Evolutionary conservation across 2,329 filamentous ascomycete species (phyloP), one percentile per base, ranked within the genome.

Genomic region (Colletotrichum sp.): DNA sequence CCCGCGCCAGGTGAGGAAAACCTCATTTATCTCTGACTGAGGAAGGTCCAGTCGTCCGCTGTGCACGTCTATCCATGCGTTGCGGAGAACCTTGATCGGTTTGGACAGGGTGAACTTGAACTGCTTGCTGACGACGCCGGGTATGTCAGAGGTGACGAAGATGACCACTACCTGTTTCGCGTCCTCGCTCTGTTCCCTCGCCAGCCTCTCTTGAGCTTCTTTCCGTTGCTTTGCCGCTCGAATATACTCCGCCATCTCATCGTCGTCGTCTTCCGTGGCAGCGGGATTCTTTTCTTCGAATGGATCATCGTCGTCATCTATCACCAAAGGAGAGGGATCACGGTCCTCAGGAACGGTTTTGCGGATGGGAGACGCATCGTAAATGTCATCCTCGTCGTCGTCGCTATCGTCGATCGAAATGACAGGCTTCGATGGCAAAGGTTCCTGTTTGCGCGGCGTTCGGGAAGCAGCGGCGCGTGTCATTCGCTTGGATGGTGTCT

Each of bases 1-100:
- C 30, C 91, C 90, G 78, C 93, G 93, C 93, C 95, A 98, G 0
- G 95, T 97, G 71, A 99, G 89, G 80, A 97, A 94, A 21, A 98
- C 86, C 1, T 88, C 86, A 6, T 89, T 85, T 3, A 88, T 84
- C 28, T 89, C 82, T 4, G 89, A 86, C 4, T 83, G 79, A 4
- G 83, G 78, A 9, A 88, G 80, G 12, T 79, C 39, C 7, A 83
- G 67, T 2, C 83, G 82, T 4, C 86, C 84, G 3, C 83, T 83
- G 81, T 96, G 93, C 70, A 89, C 88, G 15, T 87, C 85, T 79
- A 94, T 91, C 95, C 95, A 98, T 15, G 90, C 91, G 49, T 91
- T 83, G 57, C 93, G 90, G 7, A 96, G 91, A 72, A 94, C 87
- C 76, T 90, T 90, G 7, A 98, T 86, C 4, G 90, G 88, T 80